phyloP scores from a whole-genome alignment of 78 protist genomes.

The slime mould (Dictyostelium discoideum) region DNA sequence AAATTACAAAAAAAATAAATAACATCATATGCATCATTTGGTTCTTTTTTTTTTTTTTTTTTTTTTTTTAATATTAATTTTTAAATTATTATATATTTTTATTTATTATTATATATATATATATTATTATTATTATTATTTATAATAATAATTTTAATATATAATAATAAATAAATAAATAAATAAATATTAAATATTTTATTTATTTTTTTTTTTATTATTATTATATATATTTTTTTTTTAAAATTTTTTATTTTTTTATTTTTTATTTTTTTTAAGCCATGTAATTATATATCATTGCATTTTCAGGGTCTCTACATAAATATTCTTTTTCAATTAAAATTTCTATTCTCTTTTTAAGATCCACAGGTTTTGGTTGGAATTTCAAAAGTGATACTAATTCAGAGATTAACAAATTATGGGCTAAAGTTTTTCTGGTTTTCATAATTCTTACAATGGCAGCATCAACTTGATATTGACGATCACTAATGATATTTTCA shows the following conservation, averaged over 20 bases:
- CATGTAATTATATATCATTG: slow-evolving; percentile 90
- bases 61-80: too few species aligned
- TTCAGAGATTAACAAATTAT: slow-evolving; percentile 88
- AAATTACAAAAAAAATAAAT: too few species aligned
- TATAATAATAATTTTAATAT: too few species aligned
- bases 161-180: too few species aligned
- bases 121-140: background rate
- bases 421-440: slow-evolving; percentile 90
- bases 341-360: slow-evolving; percentile 96
- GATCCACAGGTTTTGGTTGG: slow-evolving; percentile 88
- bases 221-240: too few species aligned
- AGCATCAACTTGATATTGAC: slow-evolving; percentile 92
- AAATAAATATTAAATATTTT: too few species aligned
- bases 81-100: too few species aligned
- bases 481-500: slow-evolving; percentile 90
- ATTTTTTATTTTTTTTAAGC: slow-evolving; percentile 74
- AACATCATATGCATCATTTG: too few species aligned
- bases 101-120: too few species aligned
- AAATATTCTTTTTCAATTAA: slow-evolving; percentile 97
- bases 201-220: background rate
- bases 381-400: slow-evolving; percentile 90
- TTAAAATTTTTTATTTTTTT: background rate
- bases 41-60: too few species aligned
- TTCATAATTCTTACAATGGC: slow-evolving; percentile 98
- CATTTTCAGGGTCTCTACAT: slow-evolving; percentile 89